Base-by-base conservation (phyloP, 208 protist genomes). In the Endotrypanum monterogeii region DNA sequence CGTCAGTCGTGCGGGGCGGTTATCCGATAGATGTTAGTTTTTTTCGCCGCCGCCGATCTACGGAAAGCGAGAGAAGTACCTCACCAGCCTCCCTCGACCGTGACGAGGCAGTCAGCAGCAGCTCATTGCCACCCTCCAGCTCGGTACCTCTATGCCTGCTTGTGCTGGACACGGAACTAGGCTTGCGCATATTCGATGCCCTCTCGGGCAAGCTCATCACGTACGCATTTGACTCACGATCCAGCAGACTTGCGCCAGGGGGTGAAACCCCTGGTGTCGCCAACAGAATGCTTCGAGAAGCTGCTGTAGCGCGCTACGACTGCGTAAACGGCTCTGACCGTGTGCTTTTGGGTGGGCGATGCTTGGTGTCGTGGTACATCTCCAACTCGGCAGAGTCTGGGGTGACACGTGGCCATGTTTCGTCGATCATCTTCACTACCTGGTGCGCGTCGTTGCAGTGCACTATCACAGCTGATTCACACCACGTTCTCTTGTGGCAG, bases 11-110 rank as follows among this genome's bases (percentile, higher is more conserved):
- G 23, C 76, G 76, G n/a, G 84, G 83, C 68, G 92, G 92, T 23
- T 90, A 86, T 50, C 89, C 92, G 1, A 69, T 96, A 39, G 92
- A 94, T 72, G 76, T 94, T 23, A 90, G 88, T 61, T 89, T 96
- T 70, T 84, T 94, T 60, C 71, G 86, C 57, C 80, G 85, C 1
- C 30, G 25, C 14, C 61, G 56, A 37, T 30, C 44, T 39, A 35
- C 20, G 9, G 55, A 50, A 48, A n/a, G 28, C 50, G 11, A 23
- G 48, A 28, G 55, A 25, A 37, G 50, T 20, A 12, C 30, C 37
- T 35, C 32, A 55, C 28, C 32, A 46, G 61, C 12, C 18, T 48
- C 35, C 2, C 57, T 35, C 25, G 25, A 12, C 25, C 11, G 18
- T 14, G 60, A 35, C 35, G 44, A 56, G 28, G 39, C 32, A 18